phyloP scores from a whole-genome alignment of 192 early-diverging fungal genomes.

The Entrophospora sp. region DNA sequence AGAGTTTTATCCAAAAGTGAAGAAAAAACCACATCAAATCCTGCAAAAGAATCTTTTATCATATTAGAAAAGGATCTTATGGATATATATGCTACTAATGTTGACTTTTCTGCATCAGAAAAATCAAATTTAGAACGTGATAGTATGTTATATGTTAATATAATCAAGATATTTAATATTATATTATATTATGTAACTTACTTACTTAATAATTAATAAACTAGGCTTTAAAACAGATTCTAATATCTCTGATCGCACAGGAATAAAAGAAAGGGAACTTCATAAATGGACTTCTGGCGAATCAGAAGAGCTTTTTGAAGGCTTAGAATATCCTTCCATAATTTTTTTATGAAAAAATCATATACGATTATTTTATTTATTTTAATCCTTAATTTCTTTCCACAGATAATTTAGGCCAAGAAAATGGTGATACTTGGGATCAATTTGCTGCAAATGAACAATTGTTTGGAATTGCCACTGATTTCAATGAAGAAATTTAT shows the following conservation, averaged over 20 bases:
- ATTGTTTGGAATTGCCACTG: slow-evolving; percentile 90
- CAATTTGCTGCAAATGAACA: slow-evolving; percentile 93
- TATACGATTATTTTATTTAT: background rate
- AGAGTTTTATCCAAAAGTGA: slow-evolving; percentile 29
- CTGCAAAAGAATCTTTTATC: slow-evolving; percentile 41
- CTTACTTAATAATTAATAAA: no score
- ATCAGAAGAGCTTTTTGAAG: slow-evolving; percentile 24
- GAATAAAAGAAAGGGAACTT: slow-evolving; percentile 70
- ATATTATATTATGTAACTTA: no score
- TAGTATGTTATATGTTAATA: slow-evolving; percentile 30
- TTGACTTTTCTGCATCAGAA: slow-evolving; percentile 47
- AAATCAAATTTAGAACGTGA: slow-evolving; percentile 32
- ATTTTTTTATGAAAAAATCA: no score
- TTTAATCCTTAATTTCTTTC: slow-evolving; percentile 11
- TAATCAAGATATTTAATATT: no score
- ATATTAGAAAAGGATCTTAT: slow-evolving; percentile 61
- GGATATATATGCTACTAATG: slow-evolving; percentile 38
- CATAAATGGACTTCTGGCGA: slow-evolving; percentile 79
- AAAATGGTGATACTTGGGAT: slow-evolving; percentile 66
- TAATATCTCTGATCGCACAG: slow-evolving; percentile 66
- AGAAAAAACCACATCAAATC: slow-evolving; percentile 26
- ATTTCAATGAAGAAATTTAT: slow-evolving; percentile 95
- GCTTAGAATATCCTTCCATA: slow-evolving; percentile 27
- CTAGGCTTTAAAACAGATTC: slow-evolving; percentile 93
- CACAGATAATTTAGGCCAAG: slow-evolving; percentile 23